Percentiles rank a stretch among this genome's conserved stretches.
These are phyloP conservation scores for Pleurotus salmoneostramineus DNA, from an alignment of 768 basidiomycete genomes.

Conservation along the genomic window DNA sequence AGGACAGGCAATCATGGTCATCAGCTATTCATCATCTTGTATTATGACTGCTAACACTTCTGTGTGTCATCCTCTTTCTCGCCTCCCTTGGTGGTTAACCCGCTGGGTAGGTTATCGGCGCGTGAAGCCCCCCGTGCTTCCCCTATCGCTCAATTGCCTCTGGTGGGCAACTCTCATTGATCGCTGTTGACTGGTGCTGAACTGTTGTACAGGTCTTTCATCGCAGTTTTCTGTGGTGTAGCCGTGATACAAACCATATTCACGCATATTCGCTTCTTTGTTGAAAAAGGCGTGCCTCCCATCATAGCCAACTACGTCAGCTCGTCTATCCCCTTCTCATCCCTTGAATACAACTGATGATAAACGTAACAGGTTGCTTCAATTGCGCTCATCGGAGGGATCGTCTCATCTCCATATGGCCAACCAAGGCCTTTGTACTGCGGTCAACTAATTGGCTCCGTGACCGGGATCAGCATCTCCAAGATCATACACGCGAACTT, in stretches of 20 bases:
- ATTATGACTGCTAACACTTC: neutral
- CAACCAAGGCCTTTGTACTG: constrained; percentile 49
- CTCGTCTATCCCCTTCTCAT: neutral
- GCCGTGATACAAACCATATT: constrained; percentile 47
- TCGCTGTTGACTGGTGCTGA: neutral
- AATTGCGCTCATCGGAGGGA: constrained; percentile 50
- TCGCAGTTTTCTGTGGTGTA: constrained; percentile 48
- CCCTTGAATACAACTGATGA: neutral
- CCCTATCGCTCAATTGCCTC: neutral
- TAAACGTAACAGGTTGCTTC: constrained; percentile 41
- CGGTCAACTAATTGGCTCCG: constrained; percentile 47
- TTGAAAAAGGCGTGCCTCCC: constrained; percentile 37
- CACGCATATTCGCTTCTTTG: constrained; percentile 42
- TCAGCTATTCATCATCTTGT: neutral
- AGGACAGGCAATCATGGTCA: neutral
- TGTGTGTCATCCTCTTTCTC: neutral
- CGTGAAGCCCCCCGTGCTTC: neutral
- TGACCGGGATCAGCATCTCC: constrained; percentile 45
- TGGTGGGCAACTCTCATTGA: neutral
- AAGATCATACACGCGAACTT: constrained; percentile 42
- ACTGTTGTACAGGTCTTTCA: constrained; percentile 30
- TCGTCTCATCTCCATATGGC: constrained; percentile 46
- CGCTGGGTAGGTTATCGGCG: neutral
- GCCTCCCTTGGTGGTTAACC: neutral
- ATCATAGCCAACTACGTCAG: constrained; percentile 47